Conservation (phyloP, 148 eudicot genomes). For the Bassia scoparia region DNA sequence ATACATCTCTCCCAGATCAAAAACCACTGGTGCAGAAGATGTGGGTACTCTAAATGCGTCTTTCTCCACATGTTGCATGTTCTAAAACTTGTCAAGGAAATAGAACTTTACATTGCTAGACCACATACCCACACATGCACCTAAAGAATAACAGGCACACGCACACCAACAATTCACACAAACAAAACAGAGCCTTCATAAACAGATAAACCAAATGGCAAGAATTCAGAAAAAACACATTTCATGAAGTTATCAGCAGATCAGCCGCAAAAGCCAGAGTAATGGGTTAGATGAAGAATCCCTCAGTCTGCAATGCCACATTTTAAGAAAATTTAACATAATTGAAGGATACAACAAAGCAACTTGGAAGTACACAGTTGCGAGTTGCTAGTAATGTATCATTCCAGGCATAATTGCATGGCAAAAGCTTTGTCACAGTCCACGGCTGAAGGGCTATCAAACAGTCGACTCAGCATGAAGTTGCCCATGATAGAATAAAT, state of each 20-base stretch:
- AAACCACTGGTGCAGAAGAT: conserved; percentile 86
- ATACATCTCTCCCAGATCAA: conserved; percentile 92
- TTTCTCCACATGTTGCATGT: conserved; percentile 99
- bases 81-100: conserved; percentile 56
- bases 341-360: conserved; percentile 90
- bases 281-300: background rate
- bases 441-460: conserved; percentile 90
- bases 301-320: background rate
- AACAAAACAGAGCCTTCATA: background rate
- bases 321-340: background rate
- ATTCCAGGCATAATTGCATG: conserved; percentile 82
- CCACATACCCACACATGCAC: background rate
- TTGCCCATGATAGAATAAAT: conserved; percentile 93
- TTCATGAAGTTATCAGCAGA: background rate
- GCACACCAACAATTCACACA: background rate
- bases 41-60: conserved; percentile 97
- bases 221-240: too few relatives aligned
- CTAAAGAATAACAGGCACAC: too few relatives aligned
- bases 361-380: conserved; percentile 90
- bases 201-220: too few relatives aligned
- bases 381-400: conserved; percentile 71
- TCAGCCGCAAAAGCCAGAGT: background rate
- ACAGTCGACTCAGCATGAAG: conserved; percentile 97
- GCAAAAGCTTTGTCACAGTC: conserved; percentile 98
- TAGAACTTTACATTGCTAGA: background rate